Evolutionary conservation across 306 rosid genomes (phyloP).

Genomic region (cucumber (Cucumis sativus)): DNA sequence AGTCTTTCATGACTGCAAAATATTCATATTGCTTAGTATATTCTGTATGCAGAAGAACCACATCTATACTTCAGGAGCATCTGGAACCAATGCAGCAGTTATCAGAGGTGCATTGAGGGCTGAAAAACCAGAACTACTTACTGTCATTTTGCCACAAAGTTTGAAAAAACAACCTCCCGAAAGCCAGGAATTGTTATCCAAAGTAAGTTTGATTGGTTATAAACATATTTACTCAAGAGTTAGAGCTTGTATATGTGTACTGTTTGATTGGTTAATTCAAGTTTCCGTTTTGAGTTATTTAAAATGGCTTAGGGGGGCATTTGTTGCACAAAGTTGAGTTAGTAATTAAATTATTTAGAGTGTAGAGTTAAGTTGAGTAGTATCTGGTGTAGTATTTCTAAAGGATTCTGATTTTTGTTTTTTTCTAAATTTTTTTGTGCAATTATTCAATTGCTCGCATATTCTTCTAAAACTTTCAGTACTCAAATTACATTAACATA

Average conservation of each 20-base stretch:
- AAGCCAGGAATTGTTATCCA: conserved; percentile 94
- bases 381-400: too few species aligned
- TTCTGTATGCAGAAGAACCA: conserved; percentile 68
- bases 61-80: conserved; percentile 95
- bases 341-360: too few species aligned
- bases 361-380: too few species aligned
- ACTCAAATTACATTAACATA: too few species aligned
- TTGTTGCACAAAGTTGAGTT: too few species aligned
- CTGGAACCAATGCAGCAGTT: conserved; percentile 99
- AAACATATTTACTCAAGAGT: neutral
- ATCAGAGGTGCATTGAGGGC: conserved; percentile 99
- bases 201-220: conserved; percentile 40
- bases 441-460: too few species aligned
- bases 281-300: neutral
- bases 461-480: too few species aligned
- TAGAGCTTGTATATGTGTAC: neutral
- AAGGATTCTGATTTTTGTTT: too few species aligned
- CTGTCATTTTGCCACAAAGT: conserved; percentile 96
- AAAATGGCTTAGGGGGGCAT: neutral
- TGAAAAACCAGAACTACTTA: conserved; percentile 93
- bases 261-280: neutral
- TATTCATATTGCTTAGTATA: conserved; percentile 5
- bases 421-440: too few species aligned
- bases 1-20: conserved; percentile 5
- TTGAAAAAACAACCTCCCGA: conserved; percentile 92